phyloP scores from a whole-genome alignment of 2,329 filamentous ascomycete species.

The Chlorencoelia australis region DNA sequence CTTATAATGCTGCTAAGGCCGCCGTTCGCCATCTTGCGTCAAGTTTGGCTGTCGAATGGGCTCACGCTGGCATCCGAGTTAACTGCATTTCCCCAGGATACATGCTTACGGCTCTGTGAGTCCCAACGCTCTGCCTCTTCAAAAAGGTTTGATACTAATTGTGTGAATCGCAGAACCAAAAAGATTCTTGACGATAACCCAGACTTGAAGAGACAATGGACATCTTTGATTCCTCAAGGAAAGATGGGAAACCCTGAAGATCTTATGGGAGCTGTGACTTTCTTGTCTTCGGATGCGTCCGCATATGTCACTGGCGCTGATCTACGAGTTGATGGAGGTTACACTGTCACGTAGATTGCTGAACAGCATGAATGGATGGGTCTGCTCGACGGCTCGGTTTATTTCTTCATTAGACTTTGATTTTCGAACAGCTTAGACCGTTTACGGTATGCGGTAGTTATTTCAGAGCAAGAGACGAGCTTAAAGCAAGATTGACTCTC shows the following conservation, averaged over 20 bases:
- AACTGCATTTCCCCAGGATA: constrained; percentile 95
- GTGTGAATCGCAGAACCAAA: constrained; percentile 53
- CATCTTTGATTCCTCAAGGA: constrained; percentile 79
- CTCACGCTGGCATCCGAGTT: constrained; percentile 74
- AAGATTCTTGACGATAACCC: constrained; percentile 94
- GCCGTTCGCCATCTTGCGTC: constrained; percentile 81
- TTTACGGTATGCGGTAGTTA: too few species aligned
- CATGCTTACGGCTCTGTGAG: constrained; percentile 89
- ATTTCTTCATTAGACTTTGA: too few species aligned
- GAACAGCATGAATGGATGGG: too few species aligned
- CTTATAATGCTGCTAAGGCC: constrained; percentile 90
- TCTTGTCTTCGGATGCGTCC: constrained; percentile 47
- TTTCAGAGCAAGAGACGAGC: too few species aligned
- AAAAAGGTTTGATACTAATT: constrained; percentile 3
- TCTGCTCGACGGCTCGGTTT: too few species aligned
- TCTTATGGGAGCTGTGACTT: constrained; percentile 83
- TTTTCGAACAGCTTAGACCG: too few species aligned
- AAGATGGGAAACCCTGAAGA: constrained; percentile 91
- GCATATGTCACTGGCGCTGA: constrained; percentile 46
- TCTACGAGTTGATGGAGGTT: constrained; percentile 11
- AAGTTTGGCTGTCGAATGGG: constrained; percentile 91
- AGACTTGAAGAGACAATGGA: constrained; percentile 84
- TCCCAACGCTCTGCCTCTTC: constrained; percentile 10
- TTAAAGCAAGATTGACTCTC: too few species aligned
- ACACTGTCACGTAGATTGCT: constrained; percentile 12